Base-by-base conservation (phyloP, 2,329 filamentous ascomycete genomes). In the Rachicladosporium sp. region DNA sequence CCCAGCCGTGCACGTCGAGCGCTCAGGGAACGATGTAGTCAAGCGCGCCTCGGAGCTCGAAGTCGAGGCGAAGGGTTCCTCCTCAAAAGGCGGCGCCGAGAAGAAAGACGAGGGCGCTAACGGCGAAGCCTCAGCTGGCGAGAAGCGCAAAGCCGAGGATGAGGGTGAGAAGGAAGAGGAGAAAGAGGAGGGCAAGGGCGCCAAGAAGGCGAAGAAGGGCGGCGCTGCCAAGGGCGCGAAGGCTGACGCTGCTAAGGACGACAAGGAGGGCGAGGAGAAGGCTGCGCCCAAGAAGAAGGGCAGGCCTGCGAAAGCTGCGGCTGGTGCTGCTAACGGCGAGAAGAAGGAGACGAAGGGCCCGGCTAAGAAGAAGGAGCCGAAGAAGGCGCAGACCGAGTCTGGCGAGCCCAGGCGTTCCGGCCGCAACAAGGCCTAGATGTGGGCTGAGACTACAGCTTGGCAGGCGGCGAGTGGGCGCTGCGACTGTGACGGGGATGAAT, bases 1-100 rank as follows among this genome's bases (percentile, higher is more conserved):
- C 46, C 76, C 75, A 2, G 77, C 76, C 27, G 71, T 80, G 4
- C 69, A 71, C 46, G 60, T 80, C 49, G 65, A 66, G 49, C 67
- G 74, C 34, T 63, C 67, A 10, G 76, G 76, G 35, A 78, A 80
- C 50, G 76, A 80, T 54, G 75, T 79, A 12, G 74, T 78, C 38
- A 79, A 80, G 62, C 67, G 67, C 45, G 73, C 75, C 9, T 71
- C 67, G 33, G 76, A 80, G 58, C 61, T 80, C 21, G 66, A 69
- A 3, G 63, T 79, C 29, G 72, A 77, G 41, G 54, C 70, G 49
- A 65, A 66, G 44, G 59, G 50, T 29, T 53, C 59, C 21, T 57
- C 65, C 41, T 56, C 63, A 43, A 61, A 65, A 39, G 57, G 62
- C 21, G 57, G 53, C 36, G 36, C 47, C 30, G 49, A 52, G 42